Base-by-base conservation (phyloP, 2,329 filamentous ascomycete species). In the Gnomoniopsis smithogilvyi region DNA sequence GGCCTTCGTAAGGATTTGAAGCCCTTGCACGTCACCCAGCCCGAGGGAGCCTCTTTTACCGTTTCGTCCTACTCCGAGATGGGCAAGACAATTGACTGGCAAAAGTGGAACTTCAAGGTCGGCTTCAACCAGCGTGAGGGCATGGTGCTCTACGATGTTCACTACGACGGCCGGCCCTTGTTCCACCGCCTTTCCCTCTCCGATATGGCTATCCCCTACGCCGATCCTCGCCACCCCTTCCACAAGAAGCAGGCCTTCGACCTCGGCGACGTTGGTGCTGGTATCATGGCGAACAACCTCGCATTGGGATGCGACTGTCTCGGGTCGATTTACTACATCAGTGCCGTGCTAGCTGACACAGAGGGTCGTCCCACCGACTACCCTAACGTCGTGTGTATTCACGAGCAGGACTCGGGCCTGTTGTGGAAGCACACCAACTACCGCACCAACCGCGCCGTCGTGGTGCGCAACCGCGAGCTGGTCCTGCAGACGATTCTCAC, bases 171-270 rank as follows among this genome's bases (percentile, higher is more conserved):
- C 47, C 74, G 82, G 57, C 84, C 80, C 36, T 75, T 88, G 34
- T 78, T 88, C 68, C 84, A 88, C 70, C 77, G 85, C 1, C 69
- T 88, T 43, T 80, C 78, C 48, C 74, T 88, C 45, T 82, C 80
- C 50, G 86, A 89, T 67, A 89, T 88, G 73, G 74, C 75, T n/a
- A 84, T 87, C 1, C 84, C 85, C 1, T 88, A 89, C 64, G 83
- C 78, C 2, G 85, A 88, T 65, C 81, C 82, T 10, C 78, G 86
- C 6, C 73, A 79, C 17, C 85, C 86, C 0, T 88, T 82, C 69
- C 83, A 86, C 57, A 78, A 84, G 48, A 89, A 89, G 66, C 81
- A 85, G 54, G 86, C 85, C 2, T 89, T 89, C 61, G 86, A 89
- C 65, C 83, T 89, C 56, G 86, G 86, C 7, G 85, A 89, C 59